phyloP scores from a whole-genome alignment of 352 stramenopile genomes.

The Pythium pyrilobum region DNA sequence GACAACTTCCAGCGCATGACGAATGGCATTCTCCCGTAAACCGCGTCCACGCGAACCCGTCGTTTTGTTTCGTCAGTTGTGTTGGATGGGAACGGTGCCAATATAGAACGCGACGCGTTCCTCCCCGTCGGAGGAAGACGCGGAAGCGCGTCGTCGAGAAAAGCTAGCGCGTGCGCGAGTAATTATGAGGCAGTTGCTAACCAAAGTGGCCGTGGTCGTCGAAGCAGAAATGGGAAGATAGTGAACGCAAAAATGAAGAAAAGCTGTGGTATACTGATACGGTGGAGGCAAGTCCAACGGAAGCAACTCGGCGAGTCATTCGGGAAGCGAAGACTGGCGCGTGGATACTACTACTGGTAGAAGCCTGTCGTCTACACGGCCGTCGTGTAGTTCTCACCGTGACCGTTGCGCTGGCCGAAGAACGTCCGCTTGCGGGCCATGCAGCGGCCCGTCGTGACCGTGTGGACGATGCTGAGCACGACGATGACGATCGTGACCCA shows the following conservation, averaged over 20 bases:
- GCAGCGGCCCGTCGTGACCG: constrained; percentile 63
- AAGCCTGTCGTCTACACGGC: constrained; percentile 9
- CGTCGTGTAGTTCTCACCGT: constrained; percentile 8
- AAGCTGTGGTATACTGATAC: background rate
- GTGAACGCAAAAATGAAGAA: background rate
- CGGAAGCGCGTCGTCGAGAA: no score
- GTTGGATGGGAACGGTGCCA: background rate
- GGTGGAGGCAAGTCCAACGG: background rate
- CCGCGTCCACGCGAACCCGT: no score
- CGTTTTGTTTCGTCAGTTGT: no score
- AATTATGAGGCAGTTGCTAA: background rate
- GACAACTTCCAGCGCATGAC: constrained; percentile 94
- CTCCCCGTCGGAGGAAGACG: no score
- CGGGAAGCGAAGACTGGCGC: background rate
- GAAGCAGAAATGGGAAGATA: background rate
- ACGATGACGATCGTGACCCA: constrained; percentile 39
- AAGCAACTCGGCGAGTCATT: background rate
- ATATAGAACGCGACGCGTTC: background rate
- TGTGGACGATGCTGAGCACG: constrained; percentile 58
- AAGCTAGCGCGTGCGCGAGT: no score
- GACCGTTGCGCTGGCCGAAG: constrained; percentile 1
- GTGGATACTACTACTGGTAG: background rate
- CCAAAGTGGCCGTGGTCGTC: no score
- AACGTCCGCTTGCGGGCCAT: constrained; percentile 21
- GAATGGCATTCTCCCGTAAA: constrained; percentile 89